Conservation (phyloP, 345 rosid species). For the Populus deltoides region DNA sequence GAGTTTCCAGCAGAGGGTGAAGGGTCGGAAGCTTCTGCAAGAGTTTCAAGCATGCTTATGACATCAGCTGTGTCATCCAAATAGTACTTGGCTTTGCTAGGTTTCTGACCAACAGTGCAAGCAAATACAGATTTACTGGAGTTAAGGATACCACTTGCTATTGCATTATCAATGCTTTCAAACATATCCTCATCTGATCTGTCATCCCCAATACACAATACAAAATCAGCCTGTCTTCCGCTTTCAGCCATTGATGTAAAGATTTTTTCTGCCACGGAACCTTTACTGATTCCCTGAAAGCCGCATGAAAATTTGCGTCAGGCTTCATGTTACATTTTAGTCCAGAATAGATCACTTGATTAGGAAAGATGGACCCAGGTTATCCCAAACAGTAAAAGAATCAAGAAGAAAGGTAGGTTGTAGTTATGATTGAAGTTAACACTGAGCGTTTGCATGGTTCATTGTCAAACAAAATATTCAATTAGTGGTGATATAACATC, state of each 20-base stretch:
- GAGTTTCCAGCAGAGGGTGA: slow-evolving; percentile 30
- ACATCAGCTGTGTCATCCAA: slow-evolving; percentile 63
- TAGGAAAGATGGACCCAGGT: background rate
- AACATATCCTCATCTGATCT: slow-evolving; percentile 82
- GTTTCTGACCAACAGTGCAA: slow-evolving; percentile 93
- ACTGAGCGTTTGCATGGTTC: background rate
- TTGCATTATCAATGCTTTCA: slow-evolving; percentile 48
- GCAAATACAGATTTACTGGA: slow-evolving; percentile 56
- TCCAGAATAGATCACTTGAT: background rate
- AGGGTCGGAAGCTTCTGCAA: slow-evolving; percentile 57
- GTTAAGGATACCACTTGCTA: slow-evolving; percentile 37
- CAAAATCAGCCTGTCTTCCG: slow-evolving; percentile 54
- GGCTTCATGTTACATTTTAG: background rate
- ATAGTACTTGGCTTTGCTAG: slow-evolving; percentile 95
- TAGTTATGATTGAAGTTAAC: background rate
- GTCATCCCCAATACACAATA: slow-evolving; percentile 69
- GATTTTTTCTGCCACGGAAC: slow-evolving; percentile 56
- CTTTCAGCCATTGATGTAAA: slow-evolving; percentile 46
- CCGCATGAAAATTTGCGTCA: slow-evolving; percentile 7
- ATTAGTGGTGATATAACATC: background rate
- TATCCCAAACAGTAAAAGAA: background rate
- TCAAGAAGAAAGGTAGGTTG: background rate
- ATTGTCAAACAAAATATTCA: background rate
- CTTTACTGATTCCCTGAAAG: slow-evolving; percentile 65
- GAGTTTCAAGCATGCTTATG: slow-evolving; percentile 54